Percentiles rank a stretch among this genome's conserved stretches.
These are phyloP conservation scores for Trapa incisa DNA, from an alignment of 345 rosid species.

Conservation along the genomic window DNA sequence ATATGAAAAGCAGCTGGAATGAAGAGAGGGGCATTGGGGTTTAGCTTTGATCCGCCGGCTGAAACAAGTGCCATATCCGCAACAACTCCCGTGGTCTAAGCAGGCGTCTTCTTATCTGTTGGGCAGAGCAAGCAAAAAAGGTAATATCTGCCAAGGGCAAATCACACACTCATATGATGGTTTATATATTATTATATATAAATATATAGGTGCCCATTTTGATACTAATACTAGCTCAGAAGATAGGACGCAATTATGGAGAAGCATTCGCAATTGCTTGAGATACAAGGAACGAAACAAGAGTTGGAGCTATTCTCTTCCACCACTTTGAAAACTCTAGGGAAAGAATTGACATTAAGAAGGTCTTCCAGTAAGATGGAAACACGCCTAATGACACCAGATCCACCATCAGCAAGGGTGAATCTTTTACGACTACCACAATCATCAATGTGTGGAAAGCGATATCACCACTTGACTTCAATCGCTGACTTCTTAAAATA, in stretches of 20 bases:
- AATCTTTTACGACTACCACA: not conserved
- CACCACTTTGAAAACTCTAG: too few species aligned
- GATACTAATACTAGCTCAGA: not conserved
- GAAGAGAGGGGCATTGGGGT: conserved; percentile 81
- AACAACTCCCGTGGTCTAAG: conserved; percentile 7
- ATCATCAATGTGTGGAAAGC: not conserved
- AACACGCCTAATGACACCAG: not conserved
- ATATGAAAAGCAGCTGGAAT: conserved; percentile 68
- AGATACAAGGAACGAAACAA: not conserved
- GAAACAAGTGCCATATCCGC: conserved; percentile 63
- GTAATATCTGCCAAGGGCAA: too few species aligned
- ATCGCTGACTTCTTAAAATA: too few species aligned
- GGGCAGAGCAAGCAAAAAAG: not conserved
- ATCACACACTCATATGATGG: too few species aligned
- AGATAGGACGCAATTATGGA: not conserved
- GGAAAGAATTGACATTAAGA: not conserved
- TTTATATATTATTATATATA: too few species aligned
- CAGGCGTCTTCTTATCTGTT: conserved; percentile 5
- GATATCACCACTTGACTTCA: not conserved
- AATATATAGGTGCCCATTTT: too few species aligned
- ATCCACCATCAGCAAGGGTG: not conserved
- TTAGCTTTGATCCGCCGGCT: conserved; percentile 49
- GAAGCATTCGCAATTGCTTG: too few species aligned
- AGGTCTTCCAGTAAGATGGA: not conserved
- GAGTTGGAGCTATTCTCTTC: not conserved